A percentile compares a stretch with the other conserved stretches of the same genome.
Evolutionary conservation across 2,329 filamentous ascomycete species (phyloP).

Genomic region (Proliferodiscus dingleyae): DNA sequence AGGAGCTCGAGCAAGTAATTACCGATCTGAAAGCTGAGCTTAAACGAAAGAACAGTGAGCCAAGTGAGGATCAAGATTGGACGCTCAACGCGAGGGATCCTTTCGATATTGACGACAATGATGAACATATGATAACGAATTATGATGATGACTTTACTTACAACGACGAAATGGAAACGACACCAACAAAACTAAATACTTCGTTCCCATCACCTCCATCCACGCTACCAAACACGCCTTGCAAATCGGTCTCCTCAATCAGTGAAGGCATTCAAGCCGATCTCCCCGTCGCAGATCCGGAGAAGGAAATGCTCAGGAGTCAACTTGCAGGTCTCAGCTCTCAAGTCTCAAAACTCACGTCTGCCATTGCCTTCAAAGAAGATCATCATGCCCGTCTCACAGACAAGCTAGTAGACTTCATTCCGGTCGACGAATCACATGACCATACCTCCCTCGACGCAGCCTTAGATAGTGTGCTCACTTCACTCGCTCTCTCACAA

Average conservation of each 20-base stretch:
- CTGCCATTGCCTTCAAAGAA: slow-evolving; percentile 23
- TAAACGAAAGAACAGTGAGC: slow-evolving; percentile 18
- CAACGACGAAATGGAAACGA: slow-evolving; percentile 24
- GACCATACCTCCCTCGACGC: slow-evolving; percentile 26
- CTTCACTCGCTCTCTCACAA: slow-evolving; percentile 29
- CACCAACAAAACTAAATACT: slow-evolving; percentile 24
- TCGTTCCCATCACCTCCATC: slow-evolving; percentile 31
- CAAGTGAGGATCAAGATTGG: slow-evolving; percentile 39
- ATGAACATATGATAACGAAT: slow-evolving; percentile 32
- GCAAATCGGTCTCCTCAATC: slow-evolving; percentile 13
- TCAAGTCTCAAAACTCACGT: slow-evolving; percentile 24
- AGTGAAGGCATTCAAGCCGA: slow-evolving; percentile 21
- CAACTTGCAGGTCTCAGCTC: slow-evolving; percentile 24
- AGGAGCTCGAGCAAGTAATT: slow-evolving; percentile 28
- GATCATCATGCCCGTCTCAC: slow-evolving; percentile 25
- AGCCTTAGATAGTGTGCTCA: slow-evolving; percentile 30
- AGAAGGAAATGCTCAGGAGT: slow-evolving; percentile 20
- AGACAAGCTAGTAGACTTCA: slow-evolving; percentile 25
- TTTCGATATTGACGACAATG: slow-evolving; percentile 26
- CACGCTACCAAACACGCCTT: slow-evolving; percentile 28
- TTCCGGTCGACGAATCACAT: slow-evolving; percentile 21
- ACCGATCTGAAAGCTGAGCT: slow-evolving; percentile 24
- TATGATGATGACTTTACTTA: slow-evolving; percentile 22
- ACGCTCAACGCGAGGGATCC: slow-evolving; percentile 45
- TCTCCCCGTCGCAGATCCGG: slow-evolving; percentile 19